Base-by-base conservation (phyloP, 441 rosid species). In the Aleurites moluccanus region DNA sequence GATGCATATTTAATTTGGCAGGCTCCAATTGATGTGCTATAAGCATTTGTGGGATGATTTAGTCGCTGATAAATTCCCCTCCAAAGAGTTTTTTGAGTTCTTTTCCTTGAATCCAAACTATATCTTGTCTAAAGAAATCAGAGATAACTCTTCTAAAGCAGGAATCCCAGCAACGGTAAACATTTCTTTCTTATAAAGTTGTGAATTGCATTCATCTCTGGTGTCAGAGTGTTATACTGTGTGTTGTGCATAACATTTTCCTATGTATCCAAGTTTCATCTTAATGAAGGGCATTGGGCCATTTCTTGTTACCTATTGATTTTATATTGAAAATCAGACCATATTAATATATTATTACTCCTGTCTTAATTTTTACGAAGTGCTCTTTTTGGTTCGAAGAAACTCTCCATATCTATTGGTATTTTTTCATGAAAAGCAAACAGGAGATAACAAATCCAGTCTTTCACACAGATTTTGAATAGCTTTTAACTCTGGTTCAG, bases 1-100 rank as follows among this genome's bases (percentile, higher is more conserved):
- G 13, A 64, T 70, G 25, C 47, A 59, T 56, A 30, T 52, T 33
- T 40, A 21, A 56, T 27, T 68, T 80, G 64, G 40, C 86, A 94
- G 98, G 85, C 80, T 94, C 70, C 97, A 93, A 59, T 79, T 94
- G 59, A 92, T 92, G 98, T 88, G 92, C 79, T 94, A 94, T 87
- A 94, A 92, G 84, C 76, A 81, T 73, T 75, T 92, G 81, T 94
- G 96, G 94, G 98, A 94, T 78, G 82, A 80, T 69, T 63, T 86
- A 72, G 93, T 84, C 35, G 78, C 81, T 49, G 82, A 71, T 75
- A 81, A 78, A 47, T 93, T 93, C 69, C 90, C 93, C 0, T 55
- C 79, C 23, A 33, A 59, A 63, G 20, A 64, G 23, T 73, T 77
- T 15, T 81, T 69, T 6, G 70, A 81, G 23, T 80, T 75, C 76